phyloP scores from a whole-genome alignment of 2,329 filamentous ascomycete genomes.

The Aspergillus puulaauensis region DNA sequence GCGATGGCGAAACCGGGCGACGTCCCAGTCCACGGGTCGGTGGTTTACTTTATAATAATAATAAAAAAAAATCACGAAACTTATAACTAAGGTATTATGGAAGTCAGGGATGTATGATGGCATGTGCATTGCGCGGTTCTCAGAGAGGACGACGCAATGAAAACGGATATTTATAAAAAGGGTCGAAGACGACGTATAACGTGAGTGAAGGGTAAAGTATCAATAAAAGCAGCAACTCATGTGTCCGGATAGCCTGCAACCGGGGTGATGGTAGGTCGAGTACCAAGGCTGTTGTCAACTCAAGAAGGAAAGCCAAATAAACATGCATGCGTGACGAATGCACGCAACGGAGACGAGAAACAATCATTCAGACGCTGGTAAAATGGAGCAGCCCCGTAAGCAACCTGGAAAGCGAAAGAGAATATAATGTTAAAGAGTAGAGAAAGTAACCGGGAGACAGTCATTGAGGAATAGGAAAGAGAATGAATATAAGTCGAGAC shows the following conservation, averaged over 20 bases:
- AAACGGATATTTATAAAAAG: too few species aligned
- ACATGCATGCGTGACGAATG: background rate
- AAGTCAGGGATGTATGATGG: too few species aligned
- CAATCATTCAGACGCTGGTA: background rate
- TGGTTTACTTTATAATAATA: too few species aligned
- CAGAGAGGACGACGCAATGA: too few species aligned
- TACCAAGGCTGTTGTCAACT: background rate
- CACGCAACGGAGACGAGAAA: background rate
- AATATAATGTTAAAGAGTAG: background rate
- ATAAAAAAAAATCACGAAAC: too few species aligned
- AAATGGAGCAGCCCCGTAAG: background rate
- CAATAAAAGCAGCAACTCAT: background rate
- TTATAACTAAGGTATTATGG: too few species aligned
- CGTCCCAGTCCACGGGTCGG: too few species aligned
- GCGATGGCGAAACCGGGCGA: too few species aligned
- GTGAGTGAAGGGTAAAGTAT: background rate
- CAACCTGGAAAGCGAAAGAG: background rate
- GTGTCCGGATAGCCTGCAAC: slow-evolving; percentile 1
- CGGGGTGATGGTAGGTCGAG: background rate
- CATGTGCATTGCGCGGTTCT: too few species aligned
- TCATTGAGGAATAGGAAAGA: background rate
- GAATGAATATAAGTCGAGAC: slow-evolving; percentile 6
- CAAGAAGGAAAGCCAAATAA: background rate
- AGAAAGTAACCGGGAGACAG: background rate
- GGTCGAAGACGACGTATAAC: background rate